Conservation (phyloP, 495 filamentous ascomycete genomes). For the Lophiotrema nucula region DNA sequence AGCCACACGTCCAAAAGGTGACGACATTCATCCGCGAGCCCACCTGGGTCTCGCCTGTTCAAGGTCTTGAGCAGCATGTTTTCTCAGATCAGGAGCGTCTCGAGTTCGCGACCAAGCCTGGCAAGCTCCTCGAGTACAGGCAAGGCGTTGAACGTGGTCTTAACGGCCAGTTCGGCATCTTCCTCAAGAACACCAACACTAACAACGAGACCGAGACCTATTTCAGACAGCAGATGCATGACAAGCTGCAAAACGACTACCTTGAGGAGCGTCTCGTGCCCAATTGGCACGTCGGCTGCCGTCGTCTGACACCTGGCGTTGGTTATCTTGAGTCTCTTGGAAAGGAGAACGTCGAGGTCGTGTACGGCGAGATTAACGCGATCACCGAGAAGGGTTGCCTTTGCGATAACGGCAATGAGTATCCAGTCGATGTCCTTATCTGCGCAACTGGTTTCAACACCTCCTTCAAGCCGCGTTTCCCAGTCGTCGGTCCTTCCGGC, state of each 20-base stretch:
- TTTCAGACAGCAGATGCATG: conserved; percentile 42
- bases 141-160: conserved; percentile 39
- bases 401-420: conserved; percentile 34
- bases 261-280: conserved; percentile 35
- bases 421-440: conserved; percentile 40
- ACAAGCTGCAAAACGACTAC: conserved; percentile 44
- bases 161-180: conserved; percentile 50
- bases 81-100: conserved; percentile 41
- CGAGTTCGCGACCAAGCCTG: conserved; percentile 38
- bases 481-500: conserved; percentile 44
- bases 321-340: conserved; percentile 40
- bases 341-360: conserved; percentile 36
- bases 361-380: conserved; percentile 35
- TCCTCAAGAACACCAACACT: conserved; percentile 43
- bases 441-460: conserved; percentile 57
- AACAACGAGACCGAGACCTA: conserved; percentile 40
- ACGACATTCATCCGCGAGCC: conserved; percentile 41
- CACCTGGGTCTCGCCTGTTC: conserved; percentile 41
- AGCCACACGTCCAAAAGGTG: conserved; percentile 26
- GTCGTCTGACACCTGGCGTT: conserved; percentile 36
- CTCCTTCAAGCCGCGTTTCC: conserved; percentile 50
- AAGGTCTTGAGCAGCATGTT: conserved; percentile 43
- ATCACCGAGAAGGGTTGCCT: conserved; percentile 33
- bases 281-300: conserved; percentile 33
- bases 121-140: conserved; percentile 26